Evolutionary conservation across 129 eudicot genomes (phyloP), one percentile per base, ranked within the genome.

Genomic region (Flaveria brownii): DNA sequence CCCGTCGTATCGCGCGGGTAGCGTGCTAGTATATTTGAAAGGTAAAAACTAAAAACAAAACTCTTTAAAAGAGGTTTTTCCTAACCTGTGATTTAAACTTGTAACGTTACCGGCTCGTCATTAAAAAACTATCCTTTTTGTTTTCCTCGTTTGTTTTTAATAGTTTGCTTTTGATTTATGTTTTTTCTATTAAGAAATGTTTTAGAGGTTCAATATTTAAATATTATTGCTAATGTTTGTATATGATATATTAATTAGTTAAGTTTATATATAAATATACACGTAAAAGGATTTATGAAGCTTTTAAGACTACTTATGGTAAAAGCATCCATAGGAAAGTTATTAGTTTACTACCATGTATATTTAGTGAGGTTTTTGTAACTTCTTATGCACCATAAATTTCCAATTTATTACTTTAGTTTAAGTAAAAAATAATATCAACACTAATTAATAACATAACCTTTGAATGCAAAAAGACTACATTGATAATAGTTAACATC

Each of bases 391-490:
- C 72, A n/a, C 43, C 54, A 18, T 68, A 68, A 42, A 42, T 67
- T 43, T 39, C 72, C 36, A 42, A 17, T 43, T 67, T 50, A n/a
- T 14, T 49, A 49, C 74, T 22, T 70, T 30, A 13, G 15, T 26
- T 68, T 20, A 54, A 16, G 17, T 54, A 54, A 54, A 33, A 36
- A 36, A 36, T 8, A 42, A 41, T 10, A 28, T 66, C 59, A 2
- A 46, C 25, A 47, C 15, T 9, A 36, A 26, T 2, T 17, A 17
- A 54, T 54, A 54, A 66, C 18, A 70, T 71, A 71, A 71, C 62
- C 75, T 30, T n/a, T 28, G 61, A 71, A 71, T 50, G 61, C 45
- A 57, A 71, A 74, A 23, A 75, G 70, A 45, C 70, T 59, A 45
- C 13, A 45, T 16, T 60, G 1, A 55, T 54, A 6, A 54, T 22